Conservation (phyloP, 2,329 filamentous ascomycete genomes). For the Ceratocystis eucalypticola region DNA sequence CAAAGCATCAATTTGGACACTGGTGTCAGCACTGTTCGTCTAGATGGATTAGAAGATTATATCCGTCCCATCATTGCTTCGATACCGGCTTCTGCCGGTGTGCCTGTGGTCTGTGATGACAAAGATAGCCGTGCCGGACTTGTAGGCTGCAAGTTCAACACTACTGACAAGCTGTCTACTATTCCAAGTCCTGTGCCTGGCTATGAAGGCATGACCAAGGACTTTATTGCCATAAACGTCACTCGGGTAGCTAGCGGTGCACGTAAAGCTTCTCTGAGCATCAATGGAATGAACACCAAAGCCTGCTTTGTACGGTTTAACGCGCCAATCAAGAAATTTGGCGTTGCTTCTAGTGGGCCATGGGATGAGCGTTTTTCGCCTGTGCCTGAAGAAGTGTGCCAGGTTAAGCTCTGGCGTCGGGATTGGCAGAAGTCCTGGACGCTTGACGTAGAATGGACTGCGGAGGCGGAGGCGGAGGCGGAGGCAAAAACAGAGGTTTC, state of each 20-base stretch:
- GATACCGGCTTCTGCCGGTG: slow-evolving; percentile 57
- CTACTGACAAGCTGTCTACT: slow-evolving; percentile 29
- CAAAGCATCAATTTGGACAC: slow-evolving; percentile 67
- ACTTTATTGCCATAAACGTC: slow-evolving; percentile 47
- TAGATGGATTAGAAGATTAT: slow-evolving; percentile 56
- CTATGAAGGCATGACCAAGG: slow-evolving; percentile 33
- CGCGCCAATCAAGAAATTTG: slow-evolving; percentile 49
- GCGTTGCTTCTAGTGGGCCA: slow-evolving; percentile 45
- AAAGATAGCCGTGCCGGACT: slow-evolving; percentile 37
- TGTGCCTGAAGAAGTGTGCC: slow-evolving; percentile 47
- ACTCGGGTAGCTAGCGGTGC: slow-evolving; percentile 27
- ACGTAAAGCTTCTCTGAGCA: slow-evolving; percentile 44
- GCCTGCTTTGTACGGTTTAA: slow-evolving; percentile 64
- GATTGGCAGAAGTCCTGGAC: slow-evolving; percentile 65
- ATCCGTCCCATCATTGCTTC: slow-evolving; percentile 51
- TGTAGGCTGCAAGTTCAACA: slow-evolving; percentile 53
- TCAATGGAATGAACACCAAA: slow-evolving; percentile 63
- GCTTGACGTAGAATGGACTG: slow-evolving; percentile 56
- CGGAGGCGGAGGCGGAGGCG: slow-evolving; percentile 21
- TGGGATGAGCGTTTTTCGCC: slow-evolving; percentile 53
- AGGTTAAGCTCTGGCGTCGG: slow-evolving; percentile 69
- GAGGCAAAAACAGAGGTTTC: slow-evolving; percentile 2
- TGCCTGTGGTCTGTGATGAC: slow-evolving; percentile 40
- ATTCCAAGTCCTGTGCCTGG: slow-evolving; percentile 24
- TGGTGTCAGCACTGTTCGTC: slow-evolving; percentile 53